Conservation (phyloP, 257 asterid genomes). For the Cruciata laevipes region DNA sequence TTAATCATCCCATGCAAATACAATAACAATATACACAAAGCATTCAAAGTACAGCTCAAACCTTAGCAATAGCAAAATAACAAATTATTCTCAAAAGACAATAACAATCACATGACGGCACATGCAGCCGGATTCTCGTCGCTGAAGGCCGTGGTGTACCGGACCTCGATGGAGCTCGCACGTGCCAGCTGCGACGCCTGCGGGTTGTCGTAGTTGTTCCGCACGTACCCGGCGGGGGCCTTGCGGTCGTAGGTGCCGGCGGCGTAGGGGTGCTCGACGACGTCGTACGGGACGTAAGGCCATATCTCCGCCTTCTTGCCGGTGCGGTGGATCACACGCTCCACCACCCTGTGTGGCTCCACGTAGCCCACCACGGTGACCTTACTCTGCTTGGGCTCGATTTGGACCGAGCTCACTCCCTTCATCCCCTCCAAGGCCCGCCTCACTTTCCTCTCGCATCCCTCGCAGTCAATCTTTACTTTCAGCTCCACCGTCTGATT, state of each 20-base stretch:
- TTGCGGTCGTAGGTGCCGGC: constrained; percentile 78
- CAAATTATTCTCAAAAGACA: neutral
- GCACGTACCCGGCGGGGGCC: constrained; percentile 92
- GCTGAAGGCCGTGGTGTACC: constrained; percentile 95
- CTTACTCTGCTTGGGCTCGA: constrained; percentile 76
- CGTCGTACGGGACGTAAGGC: constrained; percentile 98
- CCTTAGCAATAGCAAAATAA: neutral
- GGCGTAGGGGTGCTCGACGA: constrained; percentile 86
- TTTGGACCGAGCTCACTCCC: constrained; percentile 69
- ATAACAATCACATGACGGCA: constrained; percentile 56
- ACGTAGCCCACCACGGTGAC: constrained; percentile 86
- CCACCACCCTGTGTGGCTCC: constrained; percentile 74
- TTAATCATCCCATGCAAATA: neutral
- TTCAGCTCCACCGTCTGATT: constrained; percentile 83
- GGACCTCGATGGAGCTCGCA: constrained; percentile 86
- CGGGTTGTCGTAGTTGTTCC: constrained; percentile 41
- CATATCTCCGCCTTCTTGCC: constrained; percentile 91
- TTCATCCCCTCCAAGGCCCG: constrained; percentile 91
- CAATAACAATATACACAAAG: neutral
- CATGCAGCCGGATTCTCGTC: constrained; percentile 87
- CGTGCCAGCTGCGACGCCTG: constrained; percentile 57
- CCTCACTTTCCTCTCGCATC: constrained; percentile 82
- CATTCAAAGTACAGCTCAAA: neutral
- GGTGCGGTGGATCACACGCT: constrained; percentile 82
- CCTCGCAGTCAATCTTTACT: constrained; percentile 93